Evolutionary conservation across 2,329 filamentous ascomycete species (phyloP).

Genomic region (Colletotrichum euphorbiae): DNA sequence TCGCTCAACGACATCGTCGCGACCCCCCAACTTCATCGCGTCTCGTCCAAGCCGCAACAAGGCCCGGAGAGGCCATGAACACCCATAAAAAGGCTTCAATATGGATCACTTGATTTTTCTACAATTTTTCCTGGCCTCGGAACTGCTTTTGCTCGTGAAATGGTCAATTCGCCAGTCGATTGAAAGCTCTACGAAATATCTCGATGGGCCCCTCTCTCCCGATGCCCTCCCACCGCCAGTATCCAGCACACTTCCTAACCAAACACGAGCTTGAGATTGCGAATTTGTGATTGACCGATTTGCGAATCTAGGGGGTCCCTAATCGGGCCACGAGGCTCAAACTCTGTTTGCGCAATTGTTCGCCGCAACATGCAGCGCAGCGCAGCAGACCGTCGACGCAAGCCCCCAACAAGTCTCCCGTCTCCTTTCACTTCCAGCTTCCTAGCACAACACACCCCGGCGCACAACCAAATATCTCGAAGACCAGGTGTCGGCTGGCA

Average conservation of each 20-base stretch:
- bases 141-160: slow-evolving; percentile 37
- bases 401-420: slow-evolving; percentile 6
- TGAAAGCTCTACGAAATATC: slow-evolving; percentile 17
- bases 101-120: slow-evolving; percentile 41
- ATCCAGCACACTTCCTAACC: slow-evolving; percentile 11
- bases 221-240: slow-evolving; percentile 16
- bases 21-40: slow-evolving; percentile 42
- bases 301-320: slow-evolving; percentile 28
- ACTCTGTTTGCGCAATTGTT: slow-evolving; percentile 33
- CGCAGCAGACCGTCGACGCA: slow-evolving; percentile 20
- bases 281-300: slow-evolving; percentile 23
- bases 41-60: slow-evolving; percentile 46
- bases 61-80: slow-evolving; percentile 34
- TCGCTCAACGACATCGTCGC: slow-evolving; percentile 50
- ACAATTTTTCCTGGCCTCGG: slow-evolving; percentile 28
- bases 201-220: slow-evolving; percentile 30
- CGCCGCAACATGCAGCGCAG: slow-evolving; percentile 29
- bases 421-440: not conserved
- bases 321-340: slow-evolving; percentile 19
- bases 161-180: slow-evolving; percentile 10
- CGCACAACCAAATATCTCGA: not conserved
- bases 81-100: slow-evolving; percentile 21
- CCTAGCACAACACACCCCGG: slow-evolving; percentile 15
- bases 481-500: slow-evolving; percentile 3
- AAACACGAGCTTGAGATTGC: slow-evolving; percentile 33